These are phyloP conservation scores for Ascochyta clinopodiicola DNA, from an alignment of 2,329 filamentous ascomycete species.

Conservation along the genomic window DNA sequence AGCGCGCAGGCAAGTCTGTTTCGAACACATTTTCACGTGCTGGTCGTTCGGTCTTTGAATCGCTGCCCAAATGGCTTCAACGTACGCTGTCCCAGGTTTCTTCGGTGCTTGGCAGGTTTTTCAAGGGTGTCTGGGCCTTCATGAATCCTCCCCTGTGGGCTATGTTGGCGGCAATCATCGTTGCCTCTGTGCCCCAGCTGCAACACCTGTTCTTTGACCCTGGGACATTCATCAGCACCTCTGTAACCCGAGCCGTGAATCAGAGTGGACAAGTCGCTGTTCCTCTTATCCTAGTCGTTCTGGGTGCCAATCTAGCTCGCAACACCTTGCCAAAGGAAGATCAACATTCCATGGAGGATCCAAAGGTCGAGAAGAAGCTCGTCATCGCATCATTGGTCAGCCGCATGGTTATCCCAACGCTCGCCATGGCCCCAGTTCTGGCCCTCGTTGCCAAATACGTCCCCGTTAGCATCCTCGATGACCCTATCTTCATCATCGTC, in stretches of 20 bases:
- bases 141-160: conserved; percentile 99
- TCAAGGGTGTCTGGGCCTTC: conserved; percentile 80
- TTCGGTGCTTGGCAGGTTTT: conserved; percentile 58
- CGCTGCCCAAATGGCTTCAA: conserved; percentile 62
- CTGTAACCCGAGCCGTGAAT: conserved; percentile 83
- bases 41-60: conserved; percentile 52
- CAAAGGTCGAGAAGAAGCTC: conserved; percentile 72
- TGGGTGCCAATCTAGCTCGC: conserved; percentile 91
- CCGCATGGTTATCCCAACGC: conserved; percentile 89
- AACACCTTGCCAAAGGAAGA: conserved; percentile 80
- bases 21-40: conserved; percentile 38
- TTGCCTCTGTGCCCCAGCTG: conserved; percentile 83
- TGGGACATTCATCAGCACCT: conserved; percentile 90
- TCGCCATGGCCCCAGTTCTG: conserved; percentile 90
- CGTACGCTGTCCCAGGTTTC: conserved; percentile 54
- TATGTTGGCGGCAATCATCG: conserved; percentile 88
- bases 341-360: conserved; percentile 72
- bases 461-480: conserved; percentile 91
- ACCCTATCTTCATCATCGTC: conserved; percentile 97
- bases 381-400: conserved; percentile 84
- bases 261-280: conserved; percentile 92
- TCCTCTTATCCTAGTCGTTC: conserved; percentile 90
- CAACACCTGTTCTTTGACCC: conserved; percentile 87
- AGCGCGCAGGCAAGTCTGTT: conserved; percentile 30
- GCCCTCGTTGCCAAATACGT: conserved; percentile 89